Percentiles rank a stretch among this genome's conserved stretches.
Evolutionary conservation across 1,284 basidiomycete genomes (phyloP).

Genomic region (Trichosporon ovoides): DNA sequence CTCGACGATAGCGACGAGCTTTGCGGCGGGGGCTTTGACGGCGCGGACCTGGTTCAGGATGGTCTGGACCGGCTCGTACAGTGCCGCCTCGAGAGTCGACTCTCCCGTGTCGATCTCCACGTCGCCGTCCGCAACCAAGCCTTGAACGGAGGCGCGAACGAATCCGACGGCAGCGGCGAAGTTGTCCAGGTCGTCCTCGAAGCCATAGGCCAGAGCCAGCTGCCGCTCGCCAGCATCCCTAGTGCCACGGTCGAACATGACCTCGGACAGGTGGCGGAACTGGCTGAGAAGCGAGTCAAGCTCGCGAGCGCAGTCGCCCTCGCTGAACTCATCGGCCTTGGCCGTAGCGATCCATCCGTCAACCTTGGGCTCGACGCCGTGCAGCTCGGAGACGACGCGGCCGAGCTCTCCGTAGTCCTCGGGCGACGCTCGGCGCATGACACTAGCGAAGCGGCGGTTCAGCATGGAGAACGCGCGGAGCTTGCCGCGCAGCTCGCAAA

Average conservation of each 20-base stretch:
- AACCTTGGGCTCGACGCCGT: conserved; percentile 80
- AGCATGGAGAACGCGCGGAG: conserved; percentile 71
- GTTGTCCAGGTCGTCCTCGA: conserved; percentile 86
- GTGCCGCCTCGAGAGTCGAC: conserved; percentile 62
- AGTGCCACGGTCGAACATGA: conserved; percentile 73
- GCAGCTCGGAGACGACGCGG: conserved; percentile 74
- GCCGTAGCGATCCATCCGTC: conserved; percentile 84
- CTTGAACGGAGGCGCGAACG: conserved; percentile 73
- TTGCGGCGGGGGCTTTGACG: conserved; percentile 76
- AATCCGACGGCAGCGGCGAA: conserved; percentile 83
- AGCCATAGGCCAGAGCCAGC: conserved; percentile 68
- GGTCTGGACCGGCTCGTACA: conserved; percentile 74
- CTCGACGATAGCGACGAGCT: conserved; percentile 75
- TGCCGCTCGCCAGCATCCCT: conserved; percentile 82
- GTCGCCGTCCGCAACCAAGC: conserved; percentile 67
- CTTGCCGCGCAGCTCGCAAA: conserved; percentile 83
- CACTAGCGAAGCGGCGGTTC: conserved; percentile 78
- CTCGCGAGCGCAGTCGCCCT: conserved; percentile 85
- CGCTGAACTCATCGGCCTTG: conserved; percentile 80
- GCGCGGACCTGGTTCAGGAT: conserved; percentile 73
- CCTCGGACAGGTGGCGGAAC: conserved; percentile 81
- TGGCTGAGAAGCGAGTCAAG: conserved; percentile 77
- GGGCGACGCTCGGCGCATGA: conserved; percentile 70
- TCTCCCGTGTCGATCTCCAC: conserved; percentile 66
- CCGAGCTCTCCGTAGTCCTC: conserved; percentile 79